Evolutionary conservation across 768 basidiomycete genomes (phyloP), one percentile per base, ranked within the genome.

Genomic region (Kwoniella dendrophila): DNA sequence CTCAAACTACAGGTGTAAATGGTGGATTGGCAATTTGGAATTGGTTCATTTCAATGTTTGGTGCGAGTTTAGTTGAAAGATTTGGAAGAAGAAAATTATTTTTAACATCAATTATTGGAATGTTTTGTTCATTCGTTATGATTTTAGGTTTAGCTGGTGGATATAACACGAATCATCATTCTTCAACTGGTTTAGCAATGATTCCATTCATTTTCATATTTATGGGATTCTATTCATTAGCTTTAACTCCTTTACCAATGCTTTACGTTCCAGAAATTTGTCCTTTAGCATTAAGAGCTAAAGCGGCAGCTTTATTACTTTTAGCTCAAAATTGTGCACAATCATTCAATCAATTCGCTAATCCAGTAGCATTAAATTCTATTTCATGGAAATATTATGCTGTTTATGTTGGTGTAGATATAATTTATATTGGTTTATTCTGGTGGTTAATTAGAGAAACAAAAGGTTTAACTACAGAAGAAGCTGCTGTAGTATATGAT

Each of bases 61-160:
- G 66, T 30, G 68, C 70, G 30, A 43, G 45, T 34, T 48, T 57
- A 32, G 59, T 61, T 32, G 57, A 68, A 12, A 30, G 60, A 45
- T 62, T 67, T 57, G 74, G 72, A 24, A 62, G 73, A 34, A 58
- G 71, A 40, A 54, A 84, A 0, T 82, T 90, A 18, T 90, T 70
- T 64, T 55, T 76, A 49, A 63, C 59, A 16, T 69, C 72, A 4
- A 59, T 67, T 51, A 53, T 58, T 38, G 68, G 68, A 30, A 50
- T 66, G 47, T 54, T 64, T 45, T 29, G 26, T 27, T 61, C 53
- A 4, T 67, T 66, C 56, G 48, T 64, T 48, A 52, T 66, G 45
- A 54, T 67, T 36, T 48, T 49, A 27, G 65, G 64, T 48, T 61
- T 72, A 16, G 69, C 73, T 2, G 76, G 63, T 5, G 33, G 61